A percentile compares a stretch with the other conserved stretches of the same genome.
Evolutionary conservation across 257 asterid genomes (phyloP).

Genomic region (Gentiana macrophylla): DNA sequence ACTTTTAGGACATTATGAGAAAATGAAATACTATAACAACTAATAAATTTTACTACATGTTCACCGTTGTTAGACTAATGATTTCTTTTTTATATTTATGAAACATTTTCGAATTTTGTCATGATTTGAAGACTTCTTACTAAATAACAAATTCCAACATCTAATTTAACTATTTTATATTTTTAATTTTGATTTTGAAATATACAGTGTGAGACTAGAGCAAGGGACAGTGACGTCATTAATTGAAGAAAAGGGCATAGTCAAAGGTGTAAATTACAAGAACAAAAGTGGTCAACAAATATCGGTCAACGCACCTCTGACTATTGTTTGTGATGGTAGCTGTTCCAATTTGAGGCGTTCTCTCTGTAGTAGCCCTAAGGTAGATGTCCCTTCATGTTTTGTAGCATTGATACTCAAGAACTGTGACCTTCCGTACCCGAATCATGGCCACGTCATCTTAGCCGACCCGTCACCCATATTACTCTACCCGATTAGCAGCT

Average conservation of each 20-base stretch:
- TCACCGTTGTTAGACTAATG: no score
- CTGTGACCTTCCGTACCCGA: no score
- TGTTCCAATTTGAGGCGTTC: constrained; percentile 21
- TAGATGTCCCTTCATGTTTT: background rate
- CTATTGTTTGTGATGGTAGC: constrained; percentile 22
- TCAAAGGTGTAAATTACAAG: constrained; percentile 19
- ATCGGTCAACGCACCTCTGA: constrained; percentile 13
- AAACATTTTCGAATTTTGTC: no score
- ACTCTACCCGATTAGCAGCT: constrained; percentile 17
- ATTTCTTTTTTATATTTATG: no score
- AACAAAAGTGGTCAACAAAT: constrained; percentile 14
- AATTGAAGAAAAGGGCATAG: constrained; percentile 21
- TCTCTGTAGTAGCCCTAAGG: constrained; percentile 14
- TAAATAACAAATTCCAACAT: no score
- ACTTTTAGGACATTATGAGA: no score
- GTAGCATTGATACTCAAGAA: no score
- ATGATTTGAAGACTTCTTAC: no score
- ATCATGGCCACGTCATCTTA: no score
- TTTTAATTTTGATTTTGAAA: background rate
- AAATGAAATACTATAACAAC: no score
- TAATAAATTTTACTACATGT: no score
- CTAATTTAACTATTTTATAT: background rate
- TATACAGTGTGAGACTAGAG: constrained; percentile 17
- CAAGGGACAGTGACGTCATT: constrained; percentile 20
- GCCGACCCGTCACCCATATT: constrained; percentile 11